A percentile compares a stretch with the other conserved stretches of the same genome.
These are phyloP conservation scores for Sugiyamaella paludigena DNA, from an alignment of 1,139 yeast species.

Conservation along the genomic window DNA sequence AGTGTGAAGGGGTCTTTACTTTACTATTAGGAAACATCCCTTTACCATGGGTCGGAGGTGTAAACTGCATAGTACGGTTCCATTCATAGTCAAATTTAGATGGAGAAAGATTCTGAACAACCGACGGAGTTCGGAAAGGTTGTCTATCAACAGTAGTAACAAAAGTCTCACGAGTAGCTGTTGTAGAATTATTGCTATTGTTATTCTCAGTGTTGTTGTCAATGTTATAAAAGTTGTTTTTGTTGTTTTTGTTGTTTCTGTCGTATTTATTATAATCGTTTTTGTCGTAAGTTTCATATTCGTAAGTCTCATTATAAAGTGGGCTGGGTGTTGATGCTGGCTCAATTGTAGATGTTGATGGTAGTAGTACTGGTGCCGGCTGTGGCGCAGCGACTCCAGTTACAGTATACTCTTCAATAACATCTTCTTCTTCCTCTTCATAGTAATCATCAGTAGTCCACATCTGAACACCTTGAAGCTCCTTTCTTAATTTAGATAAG, in stretches of 20 bases:
- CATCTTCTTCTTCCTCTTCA: constrained; percentile 39
- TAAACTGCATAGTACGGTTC: constrained; percentile 40
- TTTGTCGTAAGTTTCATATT: constrained; percentile 3
- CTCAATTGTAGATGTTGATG: constrained; percentile 1
- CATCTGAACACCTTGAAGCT: constrained; percentile 56
- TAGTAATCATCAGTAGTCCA: constrained; percentile 77
- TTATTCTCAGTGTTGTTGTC: not conserved
- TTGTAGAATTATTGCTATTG: constrained; percentile 11
- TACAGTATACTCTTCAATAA: constrained; percentile 9
- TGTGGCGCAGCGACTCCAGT: not conserved
- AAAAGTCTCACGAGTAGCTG: constrained; percentile 15
- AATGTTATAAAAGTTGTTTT: no score
- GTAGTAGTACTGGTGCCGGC: constrained; percentile 3
- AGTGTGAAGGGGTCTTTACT: constrained; percentile 20
- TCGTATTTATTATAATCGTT: constrained; percentile 4
- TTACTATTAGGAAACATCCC: constrained; percentile 16
- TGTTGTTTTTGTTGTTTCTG: constrained; percentile 1
- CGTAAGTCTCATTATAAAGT: constrained; percentile 4
- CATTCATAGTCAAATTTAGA: constrained; percentile 26
- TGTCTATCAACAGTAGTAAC: constrained; percentile 38
- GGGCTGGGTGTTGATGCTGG: not conserved
- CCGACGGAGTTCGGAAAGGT: constrained; percentile 44
- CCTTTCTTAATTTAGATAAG: constrained; percentile 55
- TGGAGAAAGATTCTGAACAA: constrained; percentile 3
- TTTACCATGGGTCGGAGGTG: constrained; percentile 33